Conservation (phyloP, 2,329 filamentous ascomycete genomes). For the Pleurostoma richardsiae region DNA sequence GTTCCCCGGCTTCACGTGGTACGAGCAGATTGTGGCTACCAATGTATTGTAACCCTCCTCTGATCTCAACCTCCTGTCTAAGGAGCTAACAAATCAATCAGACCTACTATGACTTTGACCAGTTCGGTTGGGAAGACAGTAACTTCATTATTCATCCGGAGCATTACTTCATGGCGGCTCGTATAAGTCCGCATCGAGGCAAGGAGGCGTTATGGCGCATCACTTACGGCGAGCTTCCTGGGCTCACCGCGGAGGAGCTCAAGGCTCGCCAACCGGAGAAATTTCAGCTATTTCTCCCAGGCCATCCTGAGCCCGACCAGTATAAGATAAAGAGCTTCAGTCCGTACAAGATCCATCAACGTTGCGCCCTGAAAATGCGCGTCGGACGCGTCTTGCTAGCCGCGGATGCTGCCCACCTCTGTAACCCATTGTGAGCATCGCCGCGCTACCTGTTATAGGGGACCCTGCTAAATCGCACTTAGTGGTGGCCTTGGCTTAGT, state of each 20-base stretch:
- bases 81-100: background rate
- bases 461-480: too few species aligned
- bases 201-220: slow-evolving; percentile 44
- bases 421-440: slow-evolving; percentile 40
- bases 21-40: slow-evolving; percentile 44
- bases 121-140: slow-evolving; percentile 29
- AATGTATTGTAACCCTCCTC: slow-evolving; percentile 28
- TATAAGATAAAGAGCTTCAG: slow-evolving; percentile 42
- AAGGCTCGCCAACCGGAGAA: slow-evolving; percentile 35
- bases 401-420: slow-evolving; percentile 48
- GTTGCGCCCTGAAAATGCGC: slow-evolving; percentile 40
- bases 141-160: slow-evolving; percentile 48
- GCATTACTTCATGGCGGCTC: slow-evolving; percentile 29
- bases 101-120: slow-evolving; percentile 10
- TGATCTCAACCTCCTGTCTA: too few species aligned
- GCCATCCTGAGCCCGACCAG: slow-evolving; percentile 40
- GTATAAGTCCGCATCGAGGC: too few species aligned
- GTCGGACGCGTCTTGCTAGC: slow-evolving; percentile 42
- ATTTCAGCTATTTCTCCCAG: slow-evolving; percentile 41
- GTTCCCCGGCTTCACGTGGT: slow-evolving; percentile 43
- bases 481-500: slow-evolving; percentile 36
- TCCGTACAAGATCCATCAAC: slow-evolving; percentile 45
- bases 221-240: slow-evolving; percentile 42
- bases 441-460: background rate
- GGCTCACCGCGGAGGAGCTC: slow-evolving; percentile 35